phyloP scores from a whole-genome alignment of 2,329 filamentous ascomycete species.

The Ophiocordyceps camponoti-leonardi region DNA sequence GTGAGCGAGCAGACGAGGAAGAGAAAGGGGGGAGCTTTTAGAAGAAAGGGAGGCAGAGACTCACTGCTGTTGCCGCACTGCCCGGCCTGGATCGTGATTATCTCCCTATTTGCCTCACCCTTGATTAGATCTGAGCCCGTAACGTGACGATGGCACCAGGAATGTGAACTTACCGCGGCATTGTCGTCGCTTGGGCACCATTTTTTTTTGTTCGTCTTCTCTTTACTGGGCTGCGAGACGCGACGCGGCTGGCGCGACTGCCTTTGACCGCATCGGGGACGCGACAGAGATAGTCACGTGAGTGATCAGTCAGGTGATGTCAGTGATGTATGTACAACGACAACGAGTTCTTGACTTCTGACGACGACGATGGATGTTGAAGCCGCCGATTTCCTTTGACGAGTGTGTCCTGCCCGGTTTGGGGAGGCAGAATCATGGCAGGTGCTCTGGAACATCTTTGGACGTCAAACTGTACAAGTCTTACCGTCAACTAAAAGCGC shows the following conservation, averaged over 20 bases:
- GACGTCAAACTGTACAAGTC: no score
- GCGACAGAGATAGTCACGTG: no score
- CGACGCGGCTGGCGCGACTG: background rate
- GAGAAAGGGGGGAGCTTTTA: background rate
- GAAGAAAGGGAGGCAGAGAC: slow-evolving; percentile 20
- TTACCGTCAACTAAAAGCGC: no score
- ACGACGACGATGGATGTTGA: no score
- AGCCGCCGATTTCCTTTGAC: no score
- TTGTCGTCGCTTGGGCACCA: slow-evolving; percentile 4
- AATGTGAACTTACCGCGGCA: slow-evolving; percentile 9
- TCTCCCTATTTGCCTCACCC: slow-evolving; percentile 52
- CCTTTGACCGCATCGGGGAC: background rate
- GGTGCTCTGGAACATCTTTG: no score
- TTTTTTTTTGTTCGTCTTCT: background rate
- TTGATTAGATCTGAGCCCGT: background rate
- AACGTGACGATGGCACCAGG: background rate
- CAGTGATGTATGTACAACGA: no score
- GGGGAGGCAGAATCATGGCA: no score
- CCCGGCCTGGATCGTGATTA: slow-evolving; percentile 97
- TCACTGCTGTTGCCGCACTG: slow-evolving; percentile 98
- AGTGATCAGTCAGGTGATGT: no score
- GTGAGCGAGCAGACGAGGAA: background rate
- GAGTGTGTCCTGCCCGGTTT: no score
- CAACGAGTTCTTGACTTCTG: no score
- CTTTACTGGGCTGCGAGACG: background rate